phyloP scores from a whole-genome alignment of 352 stramenopile species.

The Phytophthora foliorum region DNA sequence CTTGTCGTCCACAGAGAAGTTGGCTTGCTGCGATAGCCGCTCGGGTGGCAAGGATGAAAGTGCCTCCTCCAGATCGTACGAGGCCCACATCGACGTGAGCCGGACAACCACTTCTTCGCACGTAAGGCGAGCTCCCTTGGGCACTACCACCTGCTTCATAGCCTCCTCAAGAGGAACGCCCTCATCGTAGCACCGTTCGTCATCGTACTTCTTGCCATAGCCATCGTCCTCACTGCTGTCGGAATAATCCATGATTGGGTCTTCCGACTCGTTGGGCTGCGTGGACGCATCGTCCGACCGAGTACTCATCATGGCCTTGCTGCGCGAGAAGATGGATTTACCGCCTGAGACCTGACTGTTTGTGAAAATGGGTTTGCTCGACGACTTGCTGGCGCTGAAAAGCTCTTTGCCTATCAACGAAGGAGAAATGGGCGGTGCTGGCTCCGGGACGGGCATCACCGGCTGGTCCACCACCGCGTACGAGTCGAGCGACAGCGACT shows the following conservation, averaged over 20 bases:
- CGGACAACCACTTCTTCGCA: conserved; percentile 82
- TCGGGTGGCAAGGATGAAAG: conserved; percentile 59
- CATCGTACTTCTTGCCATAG: conserved; percentile 62
- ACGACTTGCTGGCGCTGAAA: conserved; percentile 51
- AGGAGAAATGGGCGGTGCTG: conserved; percentile 43
- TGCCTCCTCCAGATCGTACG: conserved; percentile 72
- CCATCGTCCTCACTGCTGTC: conserved; percentile 46
- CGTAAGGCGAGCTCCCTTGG: conserved; percentile 59
- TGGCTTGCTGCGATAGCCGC: conserved; percentile 59
- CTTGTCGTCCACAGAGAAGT: conserved; percentile 47
- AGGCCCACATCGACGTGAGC: conserved; percentile 83
- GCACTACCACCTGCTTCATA: conserved; percentile 83
- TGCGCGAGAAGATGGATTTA: conserved; percentile 46
- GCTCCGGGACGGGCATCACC: conserved; percentile 39
- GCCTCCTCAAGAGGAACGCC: conserved; percentile 74
- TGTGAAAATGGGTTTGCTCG: conserved; percentile 49
- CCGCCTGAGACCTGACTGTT: conserved; percentile 41
- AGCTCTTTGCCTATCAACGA: conserved; percentile 35
- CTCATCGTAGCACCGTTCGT: conserved; percentile 78
- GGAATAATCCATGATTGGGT: conserved; percentile 50
- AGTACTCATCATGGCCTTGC: conserved; percentile 46
- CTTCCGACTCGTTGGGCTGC: conserved; percentile 67
- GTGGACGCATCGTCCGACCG: conserved; percentile 51
- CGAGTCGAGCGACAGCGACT: conserved; percentile 75
- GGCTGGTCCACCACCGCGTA: conserved; percentile 63